Percentiles rank a stretch among this genome's conserved stretches.
phyloP scores from a whole-genome alignment of 164 flowering plant species.

The Taxillus chinensis region DNA sequence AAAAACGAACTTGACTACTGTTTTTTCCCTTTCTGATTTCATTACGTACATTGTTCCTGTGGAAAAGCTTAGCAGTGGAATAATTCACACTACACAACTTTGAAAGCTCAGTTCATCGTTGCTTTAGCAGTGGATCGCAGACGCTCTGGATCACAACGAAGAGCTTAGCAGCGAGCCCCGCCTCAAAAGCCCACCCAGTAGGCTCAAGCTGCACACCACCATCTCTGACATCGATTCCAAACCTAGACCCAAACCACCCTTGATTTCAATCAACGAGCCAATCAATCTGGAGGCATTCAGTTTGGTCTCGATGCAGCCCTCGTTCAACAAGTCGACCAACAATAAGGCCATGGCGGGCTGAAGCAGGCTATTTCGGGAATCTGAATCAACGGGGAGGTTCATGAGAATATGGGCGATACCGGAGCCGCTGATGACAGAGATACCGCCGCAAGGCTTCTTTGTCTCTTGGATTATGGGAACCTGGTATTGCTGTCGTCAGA shows the following conservation, averaged over 20 bases:
- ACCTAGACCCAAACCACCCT: neutral
- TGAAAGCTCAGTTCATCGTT: slow-evolving; percentile 66
- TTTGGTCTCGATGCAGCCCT: slow-evolving; percentile 77
- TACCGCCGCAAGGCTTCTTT: slow-evolving; percentile 24
- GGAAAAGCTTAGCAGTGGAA: slow-evolving; percentile 72
- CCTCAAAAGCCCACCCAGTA: slow-evolving; percentile 78
- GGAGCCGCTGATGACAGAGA: slow-evolving; percentile 50
- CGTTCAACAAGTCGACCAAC: slow-evolving; percentile 76
- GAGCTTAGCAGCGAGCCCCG: slow-evolving; percentile 82
- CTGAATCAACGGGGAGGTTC: slow-evolving; percentile 57
- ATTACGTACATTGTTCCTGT: slow-evolving; percentile 87
- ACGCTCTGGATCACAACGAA: slow-evolving; percentile 88
- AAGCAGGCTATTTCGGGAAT: slow-evolving; percentile 44
- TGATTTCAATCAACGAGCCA: slow-evolving; percentile 52
- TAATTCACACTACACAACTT: slow-evolving; percentile 81
- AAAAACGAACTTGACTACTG: no score
- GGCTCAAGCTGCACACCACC: slow-evolving; percentile 53
- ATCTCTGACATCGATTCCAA: slow-evolving; percentile 40
- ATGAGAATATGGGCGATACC: slow-evolving; percentile 57
- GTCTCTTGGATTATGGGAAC: no score
- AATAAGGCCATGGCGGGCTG: slow-evolving; percentile 73
- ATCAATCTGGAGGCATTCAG: slow-evolving; percentile 61
- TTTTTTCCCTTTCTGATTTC: slow-evolving; percentile 17
- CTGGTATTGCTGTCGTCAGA: no score
- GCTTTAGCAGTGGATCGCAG: slow-evolving; percentile 67